Evolutionary conservation across 768 basidiomycete genomes (phyloP).

Genomic region (Russula brevipes): DNA sequence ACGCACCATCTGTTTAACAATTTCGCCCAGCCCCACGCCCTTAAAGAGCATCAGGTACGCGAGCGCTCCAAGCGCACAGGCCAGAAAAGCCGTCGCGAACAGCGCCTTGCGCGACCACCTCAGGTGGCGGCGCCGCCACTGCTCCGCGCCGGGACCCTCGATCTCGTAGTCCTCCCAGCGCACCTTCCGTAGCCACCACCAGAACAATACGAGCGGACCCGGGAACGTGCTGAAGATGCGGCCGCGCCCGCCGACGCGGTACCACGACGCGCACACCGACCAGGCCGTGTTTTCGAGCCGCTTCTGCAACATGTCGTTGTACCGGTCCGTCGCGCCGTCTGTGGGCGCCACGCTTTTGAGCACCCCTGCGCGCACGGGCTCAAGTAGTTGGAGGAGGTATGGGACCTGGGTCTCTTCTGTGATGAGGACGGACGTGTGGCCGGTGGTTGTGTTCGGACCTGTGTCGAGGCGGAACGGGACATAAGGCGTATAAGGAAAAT

Average conservation of each 20-base stretch:
- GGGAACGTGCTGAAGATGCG: slow-evolving; percentile 13
- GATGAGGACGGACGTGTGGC: slow-evolving; percentile 53
- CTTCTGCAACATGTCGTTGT: slow-evolving; percentile 9
- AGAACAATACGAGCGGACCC: slow-evolving; percentile 7
- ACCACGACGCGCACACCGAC: slow-evolving; percentile 19
- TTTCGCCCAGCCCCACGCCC: too few relatives aligned
- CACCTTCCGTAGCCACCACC: slow-evolving; percentile 14
- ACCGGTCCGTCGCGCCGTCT: slow-evolving; percentile 11
- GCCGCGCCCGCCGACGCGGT: slow-evolving; percentile 7
- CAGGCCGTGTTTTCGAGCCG: slow-evolving; percentile 3
- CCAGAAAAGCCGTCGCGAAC: background rate
- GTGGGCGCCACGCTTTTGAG: slow-evolving; percentile 11
- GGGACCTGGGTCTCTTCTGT: slow-evolving; percentile 30
- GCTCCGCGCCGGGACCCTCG: background rate
- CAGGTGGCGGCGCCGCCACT: background rate
- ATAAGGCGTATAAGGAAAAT: too few relatives aligned
- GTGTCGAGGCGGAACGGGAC: background rate
- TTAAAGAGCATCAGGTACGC: too few relatives aligned
- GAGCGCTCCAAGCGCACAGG: background rate
- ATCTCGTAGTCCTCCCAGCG: slow-evolving; percentile 11
- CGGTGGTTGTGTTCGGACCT: slow-evolving; percentile 49
- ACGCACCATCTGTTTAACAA: too few relatives aligned
- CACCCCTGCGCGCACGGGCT: background rate
- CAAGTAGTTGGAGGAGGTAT: slow-evolving; percentile 6
- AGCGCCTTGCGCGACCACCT: background rate